Base-by-base conservation (phyloP, 2,329 filamentous ascomycete genomes). In the Phaeophleospora eucalypticola region DNA sequence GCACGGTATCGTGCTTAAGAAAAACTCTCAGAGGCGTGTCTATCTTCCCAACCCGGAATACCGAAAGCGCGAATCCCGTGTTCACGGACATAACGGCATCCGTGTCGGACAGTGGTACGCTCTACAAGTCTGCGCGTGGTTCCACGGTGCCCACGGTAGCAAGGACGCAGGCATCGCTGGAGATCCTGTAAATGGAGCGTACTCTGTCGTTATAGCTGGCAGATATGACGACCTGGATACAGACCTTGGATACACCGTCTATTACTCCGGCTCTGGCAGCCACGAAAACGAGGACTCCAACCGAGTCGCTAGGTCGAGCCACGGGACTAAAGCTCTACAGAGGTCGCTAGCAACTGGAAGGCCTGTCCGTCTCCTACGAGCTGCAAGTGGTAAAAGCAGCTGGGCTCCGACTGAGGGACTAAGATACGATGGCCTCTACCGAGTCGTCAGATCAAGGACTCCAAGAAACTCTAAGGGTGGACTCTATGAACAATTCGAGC, bases 381-480 rank as follows among this genome's bases (percentile, higher is more conserved):
- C 47, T 14, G 27, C 10, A 14, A 41, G 35, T 4, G 44, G 36
- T 7, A 36, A 35, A 9, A 42, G 42, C 10, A 45, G 33, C 2
- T 52, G 37, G 10, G 40, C 46, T 16, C 53, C 53, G 6, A 29
- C 21, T 7, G 40, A 35, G 7, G 57, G 53, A 4, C 29, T 57
- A 1, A 20, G 52, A 15, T 58, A 58, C 41, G 57, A 59, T 44
- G 57, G 57, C 1, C 32, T 58, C 19, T 58, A 59, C 36, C 6
- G 6, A 7, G 24, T 29, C 24, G 24, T 29, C 24, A 12, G 24
- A n/a, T n/a, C n/a, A n/a, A n/a, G n/a, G n/a, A n/a, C n/a, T n/a
- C n/a, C n/a, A n/a, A n/a, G n/a, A n/a, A n/a, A n/a, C n/a, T n/a
- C n/a, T n/a, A n/a, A n/a, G n/a, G n/a, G n/a, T n/a, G n/a, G n/a